Evolutionary conservation across 306 rosid genomes (phyloP).

Genomic region (Vigna radiata): DNA sequence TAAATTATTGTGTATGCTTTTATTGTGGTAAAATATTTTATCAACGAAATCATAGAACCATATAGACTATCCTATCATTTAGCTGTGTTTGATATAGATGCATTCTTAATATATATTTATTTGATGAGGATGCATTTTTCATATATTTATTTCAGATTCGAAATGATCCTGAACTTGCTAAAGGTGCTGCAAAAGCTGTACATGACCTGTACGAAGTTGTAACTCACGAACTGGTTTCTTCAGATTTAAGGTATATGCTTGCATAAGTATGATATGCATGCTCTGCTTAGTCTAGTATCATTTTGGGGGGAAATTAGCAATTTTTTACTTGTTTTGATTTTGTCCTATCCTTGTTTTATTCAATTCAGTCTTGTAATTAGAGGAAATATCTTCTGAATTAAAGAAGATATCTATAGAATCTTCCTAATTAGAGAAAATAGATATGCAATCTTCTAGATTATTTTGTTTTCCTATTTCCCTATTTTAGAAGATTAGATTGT

Average conservation of each 20-base stretch:
- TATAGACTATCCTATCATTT: constrained; percentile 14
- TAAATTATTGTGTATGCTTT: neutral
- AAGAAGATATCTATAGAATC: no score
- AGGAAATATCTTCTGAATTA: no score
- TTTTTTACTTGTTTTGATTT: neutral
- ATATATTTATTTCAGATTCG: constrained; percentile 61
- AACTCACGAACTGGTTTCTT: constrained; percentile 75
- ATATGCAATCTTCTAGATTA: no score
- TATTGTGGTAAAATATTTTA: neutral
- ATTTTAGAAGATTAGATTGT: no score
- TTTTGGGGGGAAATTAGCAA: neutral
- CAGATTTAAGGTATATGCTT: constrained; percentile 75
- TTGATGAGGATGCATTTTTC: neutral
- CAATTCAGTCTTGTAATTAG: neutral
- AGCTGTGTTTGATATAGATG: neutral
- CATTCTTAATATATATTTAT: neutral
- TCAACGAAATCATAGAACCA: neutral
- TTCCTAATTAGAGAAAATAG: no score
- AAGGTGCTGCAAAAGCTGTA: constrained; percentile 88
- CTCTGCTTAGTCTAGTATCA: neutral
- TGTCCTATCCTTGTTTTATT: neutral
- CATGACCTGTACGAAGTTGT: constrained; percentile 82
- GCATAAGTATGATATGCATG: constrained; percentile 25
- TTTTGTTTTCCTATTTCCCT: no score
- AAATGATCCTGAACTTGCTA: constrained; percentile 76